Evolutionary conservation across 2,329 filamentous ascomycete genomes (phyloP), one percentile per base, ranked within the genome.

Genomic region (Elsinoe perseae): DNA sequence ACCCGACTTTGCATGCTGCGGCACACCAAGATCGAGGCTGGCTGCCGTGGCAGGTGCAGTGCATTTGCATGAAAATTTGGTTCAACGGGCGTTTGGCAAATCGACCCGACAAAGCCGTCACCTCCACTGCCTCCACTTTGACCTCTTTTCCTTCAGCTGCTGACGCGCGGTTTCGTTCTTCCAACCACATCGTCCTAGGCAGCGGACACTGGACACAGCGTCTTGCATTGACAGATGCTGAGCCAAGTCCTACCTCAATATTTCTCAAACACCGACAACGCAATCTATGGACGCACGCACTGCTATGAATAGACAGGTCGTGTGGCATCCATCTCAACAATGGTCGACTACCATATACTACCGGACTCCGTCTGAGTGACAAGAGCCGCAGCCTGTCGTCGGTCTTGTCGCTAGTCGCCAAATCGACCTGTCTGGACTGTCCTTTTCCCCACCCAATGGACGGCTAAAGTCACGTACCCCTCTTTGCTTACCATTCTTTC

Each of bases 71-170:
- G n/a, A 14, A 36, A 36, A 21, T 44, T 44, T 44, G 40, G 40
- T 44, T 44, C 40, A 44, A 44, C 40, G 40, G 40, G 40, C 40
- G 40, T 44, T 44, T 44, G 40, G 40, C 40, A 44, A 44, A 23
- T 44, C 20, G 23, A 44, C 40, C 40, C 40, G 40, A 44, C 40
- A 44, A 25, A 44, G 40, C 40, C 40, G 40, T 44, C 40, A 44
- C 20, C 14, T 25, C 40, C 40, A n/a, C 23, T 21, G 9, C 12
- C 32, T 5, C n/a, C n/a, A n/a, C n/a, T 4, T n/a, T 12, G 21
- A 43, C 38, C 38, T 43, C 38, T 23, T 20, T 23, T 43, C 5
- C 28, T 36, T 9, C 10, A 36, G 5, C 38, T 4, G 21, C 16
- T 43, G 16, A 43, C 38, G 38, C 38, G 38, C 21, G 38, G 16